These are phyloP conservation scores for Phytopythium montanum DNA, from an alignment of 352 stramenopile species.

Conservation along the genomic window DNA sequence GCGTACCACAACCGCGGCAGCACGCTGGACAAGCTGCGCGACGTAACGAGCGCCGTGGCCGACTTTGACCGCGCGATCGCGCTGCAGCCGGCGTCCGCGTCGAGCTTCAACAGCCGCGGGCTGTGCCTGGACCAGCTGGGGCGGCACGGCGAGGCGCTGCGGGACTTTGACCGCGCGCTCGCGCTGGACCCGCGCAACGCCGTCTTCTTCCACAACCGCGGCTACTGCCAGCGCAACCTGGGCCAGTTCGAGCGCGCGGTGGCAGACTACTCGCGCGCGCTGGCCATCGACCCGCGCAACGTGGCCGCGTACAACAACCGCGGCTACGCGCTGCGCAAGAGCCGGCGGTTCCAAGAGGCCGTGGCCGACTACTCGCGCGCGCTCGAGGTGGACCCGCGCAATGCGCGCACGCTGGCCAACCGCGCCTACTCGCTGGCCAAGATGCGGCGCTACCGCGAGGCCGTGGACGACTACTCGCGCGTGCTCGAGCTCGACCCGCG, in stretches of 20 bases:
- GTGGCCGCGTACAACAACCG: conserved; percentile 82
- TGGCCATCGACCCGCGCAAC: conserved; percentile 64
- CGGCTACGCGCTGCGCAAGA: conserved; percentile 80
- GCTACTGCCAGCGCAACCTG: conserved; percentile 82
- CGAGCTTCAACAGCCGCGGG: conserved; percentile 79
- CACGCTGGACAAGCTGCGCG: conserved; percentile 77
- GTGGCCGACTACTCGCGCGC: conserved; percentile 75
- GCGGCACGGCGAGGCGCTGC: conserved; percentile 53
- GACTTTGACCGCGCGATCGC: conserved; percentile 38
- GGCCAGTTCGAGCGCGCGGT: conserved; percentile 67
- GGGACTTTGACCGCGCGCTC: conserved; percentile 69
- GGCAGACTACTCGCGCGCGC: conserved; percentile 58
- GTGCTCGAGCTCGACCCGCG: conserved; percentile 67
- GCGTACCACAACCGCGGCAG: conserved; percentile 83
- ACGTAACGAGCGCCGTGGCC: conserved; percentile 9
- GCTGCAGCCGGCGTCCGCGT: conserved; percentile 52
- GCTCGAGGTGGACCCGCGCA: conserved; percentile 64
- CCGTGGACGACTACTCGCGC: conserved; percentile 71
- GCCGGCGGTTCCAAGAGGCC: conserved; percentile 57
- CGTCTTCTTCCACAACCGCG: conserved; percentile 85
- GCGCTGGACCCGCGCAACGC: conserved; percentile 65
- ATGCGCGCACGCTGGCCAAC: conserved; percentile 82
- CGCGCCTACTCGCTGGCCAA: conserved; percentile 84
- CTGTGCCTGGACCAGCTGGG: conserved; percentile 74
- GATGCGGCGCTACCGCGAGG: conserved; percentile 58